Evolutionary conservation across 495 filamentous ascomycete genomes (phyloP).

Genomic region (Talaromyces liani): DNA sequence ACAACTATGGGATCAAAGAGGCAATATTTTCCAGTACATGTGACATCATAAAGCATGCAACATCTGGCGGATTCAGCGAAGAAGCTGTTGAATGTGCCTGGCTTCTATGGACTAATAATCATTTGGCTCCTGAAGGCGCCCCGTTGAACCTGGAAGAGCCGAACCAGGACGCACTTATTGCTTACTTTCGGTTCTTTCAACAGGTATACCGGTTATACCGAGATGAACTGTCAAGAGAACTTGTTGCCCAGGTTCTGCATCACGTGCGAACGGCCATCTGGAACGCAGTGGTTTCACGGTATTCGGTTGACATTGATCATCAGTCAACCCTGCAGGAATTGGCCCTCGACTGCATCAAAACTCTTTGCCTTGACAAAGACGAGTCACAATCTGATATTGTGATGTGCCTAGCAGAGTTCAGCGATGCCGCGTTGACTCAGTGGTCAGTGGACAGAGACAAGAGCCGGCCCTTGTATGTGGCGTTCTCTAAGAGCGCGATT

Average conservation of each 20-base stretch:
- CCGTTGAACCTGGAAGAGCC: conserved; percentile 35
- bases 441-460: conserved; percentile 27
- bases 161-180: conserved; percentile 70
- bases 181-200: conserved; percentile 69
- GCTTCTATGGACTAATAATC: conserved; percentile 61
- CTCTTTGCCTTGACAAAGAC: conserved; percentile 59
- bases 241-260: conserved; percentile 46
- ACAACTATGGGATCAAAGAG: conserved; percentile 61
- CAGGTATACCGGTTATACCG: conserved; percentile 78
- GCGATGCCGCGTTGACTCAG: conserved; percentile 52
- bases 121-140: conserved; percentile 46
- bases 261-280: conserved; percentile 53
- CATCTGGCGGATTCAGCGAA: conserved; percentile 41
- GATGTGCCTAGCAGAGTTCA: conserved; percentile 58
- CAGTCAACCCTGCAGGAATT: conserved; percentile 70
- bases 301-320: conserved; percentile 78
- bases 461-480: conserved; percentile 67
- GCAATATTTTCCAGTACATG: conserved; percentile 62
- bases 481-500: conserved; percentile 74
- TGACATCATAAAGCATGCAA: conserved; percentile 55
- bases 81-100: conserved; percentile 56
- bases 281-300: conserved; percentile 66
- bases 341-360: conserved; percentile 64
- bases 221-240: conserved; percentile 48
- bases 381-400: conserved; percentile 63